phyloP scores from a whole-genome alignment of 108 stramenopile species.

The Cylindrotheca closterium region DNA sequence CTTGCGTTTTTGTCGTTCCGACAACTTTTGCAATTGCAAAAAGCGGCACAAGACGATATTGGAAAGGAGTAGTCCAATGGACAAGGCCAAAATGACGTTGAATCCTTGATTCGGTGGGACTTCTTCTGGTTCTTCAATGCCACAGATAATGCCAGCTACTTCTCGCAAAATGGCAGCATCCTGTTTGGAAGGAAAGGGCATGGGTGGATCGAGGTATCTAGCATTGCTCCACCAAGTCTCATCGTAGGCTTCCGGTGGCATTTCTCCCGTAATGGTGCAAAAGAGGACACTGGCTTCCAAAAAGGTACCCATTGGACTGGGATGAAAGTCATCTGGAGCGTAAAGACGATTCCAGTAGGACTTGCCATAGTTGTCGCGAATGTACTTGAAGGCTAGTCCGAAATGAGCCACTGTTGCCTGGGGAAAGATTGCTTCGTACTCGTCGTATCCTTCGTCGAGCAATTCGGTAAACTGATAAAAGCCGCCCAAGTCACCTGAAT shows the following conservation, averaged over 20 bases:
- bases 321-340: conserved; percentile 68
- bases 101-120: too few relatives aligned
- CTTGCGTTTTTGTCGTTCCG: too few relatives aligned
- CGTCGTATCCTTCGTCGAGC: conserved; percentile 42
- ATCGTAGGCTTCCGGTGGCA: conserved; percentile 13
- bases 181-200: conserved; percentile 37
- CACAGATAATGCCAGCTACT: conserved; percentile 21
- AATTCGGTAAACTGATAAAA: conserved; percentile 50
- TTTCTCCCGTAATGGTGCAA: conserved; percentile 46
- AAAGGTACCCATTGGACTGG: conserved; percentile 68
- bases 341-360: conserved; percentile 54
- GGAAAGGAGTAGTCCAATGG: too few relatives aligned
- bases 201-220: conserved; percentile 37
- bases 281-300: conserved; percentile 67
- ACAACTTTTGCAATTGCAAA: conserved; percentile 1
- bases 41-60: not conserved
- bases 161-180: conserved; percentile 49
- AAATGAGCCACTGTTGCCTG: conserved; percentile 56
- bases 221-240: conserved; percentile 35
- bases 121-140: too few relatives aligned
- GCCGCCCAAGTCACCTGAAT: conserved; percentile 55
- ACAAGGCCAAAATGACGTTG: too few relatives aligned
- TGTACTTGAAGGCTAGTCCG: conserved; percentile 46
- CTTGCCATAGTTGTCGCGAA: not conserved
- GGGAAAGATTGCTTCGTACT: conserved; percentile 25